Conservation (phyloP, 2,329 filamentous ascomycete genomes). For the Clathrospora elynae region DNA sequence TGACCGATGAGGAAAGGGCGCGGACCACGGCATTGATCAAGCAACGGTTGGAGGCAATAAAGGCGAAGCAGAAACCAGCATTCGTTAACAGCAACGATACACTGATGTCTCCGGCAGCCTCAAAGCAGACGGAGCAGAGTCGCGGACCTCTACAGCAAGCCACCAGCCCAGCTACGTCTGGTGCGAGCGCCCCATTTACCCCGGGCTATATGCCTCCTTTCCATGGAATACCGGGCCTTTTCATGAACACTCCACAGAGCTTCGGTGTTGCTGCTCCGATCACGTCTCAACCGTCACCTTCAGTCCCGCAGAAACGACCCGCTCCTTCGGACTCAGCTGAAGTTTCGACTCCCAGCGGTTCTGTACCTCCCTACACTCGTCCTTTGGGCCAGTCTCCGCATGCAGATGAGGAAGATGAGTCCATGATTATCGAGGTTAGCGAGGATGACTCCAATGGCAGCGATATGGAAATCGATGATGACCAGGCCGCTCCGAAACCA, state of each 20-base stretch:
- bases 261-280: slow-evolving; percentile 9
- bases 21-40: slow-evolving; percentile 77
- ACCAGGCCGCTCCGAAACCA: slow-evolving; percentile 51
- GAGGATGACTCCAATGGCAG: slow-evolving; percentile 69
- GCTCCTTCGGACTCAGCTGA: slow-evolving; percentile 74
- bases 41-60: slow-evolving; percentile 74
- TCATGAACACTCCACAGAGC: slow-evolving; percentile 49
- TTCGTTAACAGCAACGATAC: slow-evolving; percentile 14
- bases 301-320: slow-evolving; percentile 58
- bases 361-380: slow-evolving; percentile 57
- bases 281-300: slow-evolving; percentile 11
- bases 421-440: slow-evolving; percentile 82
- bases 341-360: slow-evolving; percentile 45
- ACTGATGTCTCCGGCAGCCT: slow-evolving; percentile 8
- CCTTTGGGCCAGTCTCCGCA: slow-evolving; percentile 63
- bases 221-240: slow-evolving; percentile 58
- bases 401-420: slow-evolving; percentile 62
- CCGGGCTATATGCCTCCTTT: slow-evolving; percentile 25
- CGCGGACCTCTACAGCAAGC: background rate
- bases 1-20: slow-evolving; percentile 52
- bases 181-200: slow-evolving; percentile 5
- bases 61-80: slow-evolving; percentile 28
- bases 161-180: slow-evolving; percentile 8
- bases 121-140: slow-evolving; percentile 3
- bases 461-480: slow-evolving; percentile 67